Base-by-base conservation (phyloP, 164 flowering plant species). In the Protea cynaroides region DNA sequence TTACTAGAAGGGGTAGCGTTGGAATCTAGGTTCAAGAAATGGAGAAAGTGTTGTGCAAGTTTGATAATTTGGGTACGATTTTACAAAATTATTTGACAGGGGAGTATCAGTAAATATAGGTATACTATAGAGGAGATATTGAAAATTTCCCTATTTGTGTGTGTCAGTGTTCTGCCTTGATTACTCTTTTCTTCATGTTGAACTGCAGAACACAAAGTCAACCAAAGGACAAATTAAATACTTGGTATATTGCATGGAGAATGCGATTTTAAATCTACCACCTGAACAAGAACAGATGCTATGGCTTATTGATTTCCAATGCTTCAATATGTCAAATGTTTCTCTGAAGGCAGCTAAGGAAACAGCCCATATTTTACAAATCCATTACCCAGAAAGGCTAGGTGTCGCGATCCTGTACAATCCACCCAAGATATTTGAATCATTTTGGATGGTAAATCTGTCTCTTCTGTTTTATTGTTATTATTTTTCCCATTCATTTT, bases 201-300 rank as follows among this genome's bases (percentile, higher is more conserved):
- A 24, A 60, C 11, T 78, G 84, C 90, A 94, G 99, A 91, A 94
- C 72, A 65, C 99, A 43, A 86, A 87, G 67, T 87, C 96, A 9
- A 78, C 75, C 2, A 84, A 81, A 70, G 93, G 88, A 25, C 93
- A 91, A 66, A 86, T 94, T 38, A 84, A 71, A 68, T 86, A 85
- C 66, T 78, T 94, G 73, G 97, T 94, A 15, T 94, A 94, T 64
- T 88, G 92, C 79, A 84, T 91, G 97, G 99, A 94, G 81, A 94
- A 94, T 83, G 99, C 99, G 8, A 78, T 94, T 49, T 29, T 89
- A 55, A 88, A 89, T 78, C 80, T 91, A 56, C 86, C 93, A 17
- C 69, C 77, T 37, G 74, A 79, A 34, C 96, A 89, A 65, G 99
- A 91, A 55, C 93, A 89, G 84, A 87, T 93, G 94, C 84, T 88